These are phyloP conservation scores for Penicillium goetzii DNA, from an alignment of 495 filamentous ascomycete genomes.

Conservation along the genomic window DNA sequence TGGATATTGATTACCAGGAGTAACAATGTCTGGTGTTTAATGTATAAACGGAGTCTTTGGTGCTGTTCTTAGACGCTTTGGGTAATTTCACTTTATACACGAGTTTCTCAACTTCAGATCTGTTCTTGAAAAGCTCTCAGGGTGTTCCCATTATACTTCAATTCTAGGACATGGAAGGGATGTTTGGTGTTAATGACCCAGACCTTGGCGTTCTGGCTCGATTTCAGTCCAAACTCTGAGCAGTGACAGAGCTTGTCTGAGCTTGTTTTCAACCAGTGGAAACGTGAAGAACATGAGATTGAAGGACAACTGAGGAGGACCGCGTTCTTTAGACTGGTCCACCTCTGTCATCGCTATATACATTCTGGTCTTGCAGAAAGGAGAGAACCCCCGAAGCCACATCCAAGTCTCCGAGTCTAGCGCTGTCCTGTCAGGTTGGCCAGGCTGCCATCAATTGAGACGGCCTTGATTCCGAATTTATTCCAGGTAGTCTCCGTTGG, in stretches of 20 bases:
- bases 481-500: conserved; percentile 59
- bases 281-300: not conserved
- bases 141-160: not conserved
- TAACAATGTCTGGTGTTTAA: conserved; percentile 15
- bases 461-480: conserved; percentile 26
- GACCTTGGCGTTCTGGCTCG: not conserved
- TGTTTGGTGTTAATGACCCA: conserved; percentile 3
- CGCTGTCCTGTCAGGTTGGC: not conserved
- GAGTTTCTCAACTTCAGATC: conserved; percentile 1
- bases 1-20: conserved; percentile 38
- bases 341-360: conserved; percentile 1
- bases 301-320: not conserved
- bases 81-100: conserved; percentile 5
- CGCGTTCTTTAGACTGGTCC: not conserved
- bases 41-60: conserved; percentile 1
- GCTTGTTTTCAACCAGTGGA: not conserved
- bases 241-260: conserved; percentile 11
- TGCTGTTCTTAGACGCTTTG: not conserved
- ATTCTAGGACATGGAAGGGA: not conserved
- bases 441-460: not conserved
- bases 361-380: conserved; percentile 1
- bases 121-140: not conserved
- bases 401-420: not conserved
- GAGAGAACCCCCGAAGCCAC: not conserved
- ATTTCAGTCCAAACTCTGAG: not conserved